These are phyloP conservation scores for Naegleria lovaniensis DNA, from an alignment of 208 protist species.

Conservation along the genomic window DNA sequence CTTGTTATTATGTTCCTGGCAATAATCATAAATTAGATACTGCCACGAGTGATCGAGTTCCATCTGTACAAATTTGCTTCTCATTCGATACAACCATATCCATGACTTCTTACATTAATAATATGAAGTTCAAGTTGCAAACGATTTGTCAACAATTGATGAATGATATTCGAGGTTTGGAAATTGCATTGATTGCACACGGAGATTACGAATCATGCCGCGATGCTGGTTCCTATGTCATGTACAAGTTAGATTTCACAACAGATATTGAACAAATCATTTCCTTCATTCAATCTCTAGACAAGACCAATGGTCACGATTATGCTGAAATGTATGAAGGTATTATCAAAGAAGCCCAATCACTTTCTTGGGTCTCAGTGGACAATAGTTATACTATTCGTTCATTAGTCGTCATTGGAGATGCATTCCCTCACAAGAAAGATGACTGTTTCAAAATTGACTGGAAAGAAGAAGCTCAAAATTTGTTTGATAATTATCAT, in stretches of 20 bases:
- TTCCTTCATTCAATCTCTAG: background rate
- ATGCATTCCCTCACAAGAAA: background rate
- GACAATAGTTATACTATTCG: background rate
- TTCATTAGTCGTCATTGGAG: background rate
- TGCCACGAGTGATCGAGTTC: background rate
- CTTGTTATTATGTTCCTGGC: no score
- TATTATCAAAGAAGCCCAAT: background rate
- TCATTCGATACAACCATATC: background rate
- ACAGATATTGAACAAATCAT: background rate
- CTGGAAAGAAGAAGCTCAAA: background rate
- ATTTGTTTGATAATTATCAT: no score
- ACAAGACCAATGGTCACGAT: background rate
- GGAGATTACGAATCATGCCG: no score
- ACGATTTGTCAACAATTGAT: background rate
- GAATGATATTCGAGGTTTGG: background rate
- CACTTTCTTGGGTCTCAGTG: background rate
- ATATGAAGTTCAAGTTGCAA: background rate
- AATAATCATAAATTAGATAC: no score
- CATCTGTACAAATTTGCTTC: background rate
- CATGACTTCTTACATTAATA: background rate
- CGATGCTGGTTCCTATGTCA: no score
- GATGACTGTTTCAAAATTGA: background rate
- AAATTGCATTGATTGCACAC: background rate
- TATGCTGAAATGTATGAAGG: background rate
- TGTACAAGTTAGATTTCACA: background rate